Evolutionary conservation across 495 filamentous ascomycete species (phyloP).

Genomic region (Aspergillus nidulans): DNA sequence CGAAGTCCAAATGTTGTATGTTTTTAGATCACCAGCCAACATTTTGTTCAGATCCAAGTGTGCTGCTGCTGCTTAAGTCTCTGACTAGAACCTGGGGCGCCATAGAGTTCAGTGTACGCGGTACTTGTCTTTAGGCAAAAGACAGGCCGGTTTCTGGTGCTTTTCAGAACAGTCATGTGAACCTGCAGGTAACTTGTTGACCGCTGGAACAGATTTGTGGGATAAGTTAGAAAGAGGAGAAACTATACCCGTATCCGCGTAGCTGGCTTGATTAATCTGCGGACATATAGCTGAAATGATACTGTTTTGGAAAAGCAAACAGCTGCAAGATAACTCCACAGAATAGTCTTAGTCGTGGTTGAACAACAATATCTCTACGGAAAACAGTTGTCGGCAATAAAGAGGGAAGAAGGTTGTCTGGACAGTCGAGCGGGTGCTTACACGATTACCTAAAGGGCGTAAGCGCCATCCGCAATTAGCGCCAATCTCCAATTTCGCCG

Average conservation of each 20-base stretch:
- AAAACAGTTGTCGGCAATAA: too few species aligned
- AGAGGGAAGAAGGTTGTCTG: too few species aligned
- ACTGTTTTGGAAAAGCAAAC: too few species aligned
- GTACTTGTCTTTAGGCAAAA: not conserved
- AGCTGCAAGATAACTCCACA: too few species aligned
- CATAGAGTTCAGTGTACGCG: not conserved
- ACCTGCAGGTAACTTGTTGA: not conserved
- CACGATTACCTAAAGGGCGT: conserved; percentile 3
- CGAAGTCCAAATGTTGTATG: not conserved
- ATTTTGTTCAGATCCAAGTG: not conserved
- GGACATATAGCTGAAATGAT: too few species aligned
- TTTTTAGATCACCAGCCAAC: not conserved
- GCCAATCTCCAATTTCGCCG: conserved; percentile 13
- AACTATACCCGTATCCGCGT: not conserved
- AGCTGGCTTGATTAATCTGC: not conserved
- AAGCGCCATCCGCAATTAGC: conserved; percentile 29
- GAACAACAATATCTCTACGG: too few species aligned
- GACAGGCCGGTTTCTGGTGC: not conserved
- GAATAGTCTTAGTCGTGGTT: too few species aligned
- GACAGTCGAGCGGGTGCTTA: not conserved
- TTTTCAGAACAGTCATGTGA: not conserved
- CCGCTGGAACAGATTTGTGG: not conserved
- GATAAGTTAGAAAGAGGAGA: not conserved
- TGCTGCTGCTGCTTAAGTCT: not conserved
- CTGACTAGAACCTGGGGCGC: not conserved